Conservation (phyloP, 352 stramenopile genomes). For the Globisporangium barbulae region DNA sequence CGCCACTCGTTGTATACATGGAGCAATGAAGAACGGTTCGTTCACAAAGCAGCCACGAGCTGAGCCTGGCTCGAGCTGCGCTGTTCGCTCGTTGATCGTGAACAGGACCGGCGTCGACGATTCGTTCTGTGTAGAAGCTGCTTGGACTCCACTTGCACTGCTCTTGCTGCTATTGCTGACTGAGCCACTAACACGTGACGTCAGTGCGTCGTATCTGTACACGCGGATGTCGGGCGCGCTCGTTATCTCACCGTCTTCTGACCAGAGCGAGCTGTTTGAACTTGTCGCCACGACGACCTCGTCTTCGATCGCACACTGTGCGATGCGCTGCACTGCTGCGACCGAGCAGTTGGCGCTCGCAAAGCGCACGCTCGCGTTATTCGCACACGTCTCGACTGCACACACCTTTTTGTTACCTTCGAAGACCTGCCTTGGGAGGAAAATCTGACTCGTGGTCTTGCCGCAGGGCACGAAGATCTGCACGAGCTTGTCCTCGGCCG, state of each 20-base stretch:
- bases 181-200: not conserved
- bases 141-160: not conserved
- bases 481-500: slow-evolving; percentile 6
- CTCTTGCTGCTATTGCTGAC: not conserved
- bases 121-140: not conserved
- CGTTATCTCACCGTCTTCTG: slow-evolving; percentile 4
- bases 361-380: not conserved
- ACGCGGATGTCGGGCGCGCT: slow-evolving; percentile 7
- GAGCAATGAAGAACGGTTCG: slow-evolving; percentile 4
- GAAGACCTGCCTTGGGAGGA: slow-evolving; percentile 4
- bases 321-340: not conserved
- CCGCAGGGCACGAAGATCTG: slow-evolving; percentile 13
- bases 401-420: slow-evolving; percentile 3
- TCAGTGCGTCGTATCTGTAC: not conserved
- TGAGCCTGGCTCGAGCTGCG: not conserved
- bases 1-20: not conserved
- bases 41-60: not conserved
- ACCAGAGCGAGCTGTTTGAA: slow-evolving; percentile 4
- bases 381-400: not conserved
- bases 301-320: slow-evolving; percentile 10
- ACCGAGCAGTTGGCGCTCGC: slow-evolving; percentile 10
- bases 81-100: slow-evolving; percentile 4
- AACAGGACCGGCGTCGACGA: slow-evolving; percentile 1
- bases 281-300: not conserved
- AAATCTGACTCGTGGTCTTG: slow-evolving; percentile 11